Evolutionary conservation across 257 asterid species (phyloP).

Genomic region (Plantago elongata): DNA sequence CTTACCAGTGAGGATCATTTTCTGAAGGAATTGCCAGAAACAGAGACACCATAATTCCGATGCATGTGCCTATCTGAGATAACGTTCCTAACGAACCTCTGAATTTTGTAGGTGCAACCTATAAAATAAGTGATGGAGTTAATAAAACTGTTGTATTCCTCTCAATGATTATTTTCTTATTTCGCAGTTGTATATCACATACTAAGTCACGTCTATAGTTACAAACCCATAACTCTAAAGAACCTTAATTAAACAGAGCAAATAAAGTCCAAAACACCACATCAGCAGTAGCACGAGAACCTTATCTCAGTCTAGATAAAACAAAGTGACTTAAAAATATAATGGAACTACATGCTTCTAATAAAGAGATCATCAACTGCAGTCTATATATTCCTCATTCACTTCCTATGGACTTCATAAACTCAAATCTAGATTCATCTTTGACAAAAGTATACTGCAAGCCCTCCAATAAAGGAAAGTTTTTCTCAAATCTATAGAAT

Average conservation of each 20-base stretch:
- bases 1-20: constrained; percentile 86
- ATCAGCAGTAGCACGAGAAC: not conserved
- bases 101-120: constrained; percentile 82
- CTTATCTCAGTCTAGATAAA: not conserved
- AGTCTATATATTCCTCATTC: not conserved
- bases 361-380: not conserved
- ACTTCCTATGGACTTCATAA: not conserved
- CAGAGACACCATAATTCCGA: constrained; percentile 69
- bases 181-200: not conserved
- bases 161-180: no score
- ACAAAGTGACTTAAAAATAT: not conserved
- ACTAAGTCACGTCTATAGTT: not conserved
- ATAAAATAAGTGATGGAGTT: constrained; percentile 18
- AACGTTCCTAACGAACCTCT: constrained; percentile 76
- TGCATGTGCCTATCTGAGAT: constrained; percentile 87
- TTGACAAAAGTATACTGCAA: not conserved
- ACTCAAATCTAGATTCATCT: not conserved
- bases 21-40: constrained; percentile 62
- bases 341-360: not conserved
- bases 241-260: not conserved
- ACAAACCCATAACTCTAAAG: constrained; percentile 8
- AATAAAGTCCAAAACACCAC: constrained; percentile 1
- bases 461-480: not conserved
- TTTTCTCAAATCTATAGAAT: not conserved
- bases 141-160: no score